Conservation (phyloP, 1,284 basidiomycete species). For the Trichosporon ovoides region DNA sequence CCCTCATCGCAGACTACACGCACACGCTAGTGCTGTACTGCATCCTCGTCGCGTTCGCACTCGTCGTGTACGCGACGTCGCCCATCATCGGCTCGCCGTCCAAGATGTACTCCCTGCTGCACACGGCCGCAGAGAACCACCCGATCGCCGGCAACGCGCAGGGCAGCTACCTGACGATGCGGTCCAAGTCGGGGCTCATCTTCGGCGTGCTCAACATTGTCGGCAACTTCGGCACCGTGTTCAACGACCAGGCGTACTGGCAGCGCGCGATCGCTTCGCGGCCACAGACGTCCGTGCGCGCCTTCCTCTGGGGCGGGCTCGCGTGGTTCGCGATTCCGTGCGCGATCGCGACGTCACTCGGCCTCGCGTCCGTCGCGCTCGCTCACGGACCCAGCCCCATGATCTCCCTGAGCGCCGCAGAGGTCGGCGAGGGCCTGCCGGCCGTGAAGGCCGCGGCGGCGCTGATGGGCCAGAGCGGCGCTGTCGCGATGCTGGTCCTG, state of each 20-base stretch:
- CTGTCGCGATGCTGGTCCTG: slow-evolving; percentile 50
- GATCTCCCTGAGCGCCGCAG: slow-evolving; percentile 55
- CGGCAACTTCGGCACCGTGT: slow-evolving; percentile 54
- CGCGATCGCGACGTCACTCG: slow-evolving; percentile 54
- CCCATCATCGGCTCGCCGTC: slow-evolving; percentile 55
- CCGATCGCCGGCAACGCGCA: slow-evolving; percentile 59
- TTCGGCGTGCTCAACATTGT: slow-evolving; percentile 78
- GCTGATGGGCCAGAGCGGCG: slow-evolving; percentile 69
- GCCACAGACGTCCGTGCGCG: slow-evolving; percentile 76
- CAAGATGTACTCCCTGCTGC: slow-evolving; percentile 57
- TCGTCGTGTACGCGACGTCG: slow-evolving; percentile 67
- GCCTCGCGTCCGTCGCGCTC: slow-evolving; percentile 73
- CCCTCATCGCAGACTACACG: slow-evolving; percentile 56
- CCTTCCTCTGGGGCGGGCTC: slow-evolving; percentile 81
- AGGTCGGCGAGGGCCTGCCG: slow-evolving; percentile 77
- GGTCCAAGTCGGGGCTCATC: slow-evolving; percentile 71
- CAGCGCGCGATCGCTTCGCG: slow-evolving; percentile 82
- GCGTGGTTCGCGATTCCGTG: slow-evolving; percentile 84
- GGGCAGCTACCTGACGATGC: slow-evolving; percentile 68
- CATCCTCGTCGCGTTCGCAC: slow-evolving; percentile 58
- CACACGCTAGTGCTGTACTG: slow-evolving; percentile 75
- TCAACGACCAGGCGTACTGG: slow-evolving; percentile 53
- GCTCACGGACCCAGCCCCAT: slow-evolving; percentile 53
- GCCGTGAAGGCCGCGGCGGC: slow-evolving; percentile 65
- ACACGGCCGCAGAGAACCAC: slow-evolving; percentile 46